Base-by-base conservation (phyloP, 352 stramenopile species). In the Pythium pyrilobum region DNA sequence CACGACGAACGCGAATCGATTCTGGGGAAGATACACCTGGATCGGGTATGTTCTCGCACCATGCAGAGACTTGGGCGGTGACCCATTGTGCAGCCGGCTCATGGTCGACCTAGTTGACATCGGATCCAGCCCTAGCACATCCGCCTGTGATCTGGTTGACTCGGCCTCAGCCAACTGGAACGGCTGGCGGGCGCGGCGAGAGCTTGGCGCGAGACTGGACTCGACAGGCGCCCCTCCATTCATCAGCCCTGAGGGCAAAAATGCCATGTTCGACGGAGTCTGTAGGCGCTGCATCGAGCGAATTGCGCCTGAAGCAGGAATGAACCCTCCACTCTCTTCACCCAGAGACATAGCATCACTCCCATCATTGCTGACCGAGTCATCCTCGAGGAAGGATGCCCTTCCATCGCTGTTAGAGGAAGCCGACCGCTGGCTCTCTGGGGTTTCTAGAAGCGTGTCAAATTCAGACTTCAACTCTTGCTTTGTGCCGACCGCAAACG, bases 1-100 rank as follows among this genome's bases (percentile, higher is more conserved):
- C 16, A 85, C 72, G 23, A 93, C 78, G 36, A 74, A 92, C 0
- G 77, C 81, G 57, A 95, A 95, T 11, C 85, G 78, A 37, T 95
- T 95, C 20, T 91, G 80, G 6, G 85, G 80, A 8, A 95, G 63
- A 52, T 95, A 95, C 24, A 95, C 80, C 61, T 88, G 77, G 44
- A 94, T 54, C 3, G 69, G 71, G 20, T 76, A 62, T 39, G 67
- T 1, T 27, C 73, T 77, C 4, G 59, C 70, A 25, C 51, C 66
- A 27, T 79, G 64, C 10, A 23, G 42, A 3, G 56, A 55, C 39
- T 84, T 81, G 16, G 66, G 60, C 21, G 81, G 81, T 2, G 81
- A 89, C 1, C 51, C 44, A 49, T 57, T 54, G 41, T 65, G 13
- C 59, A 45, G 10, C 23, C 58, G 52, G 0, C 52, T 47, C 33